Percentiles rank a stretch among this genome's conserved stretches.
These are phyloP conservation scores for Candida corydali DNA, from an alignment of 805 yeast genomes.

Conservation along the genomic window DNA sequence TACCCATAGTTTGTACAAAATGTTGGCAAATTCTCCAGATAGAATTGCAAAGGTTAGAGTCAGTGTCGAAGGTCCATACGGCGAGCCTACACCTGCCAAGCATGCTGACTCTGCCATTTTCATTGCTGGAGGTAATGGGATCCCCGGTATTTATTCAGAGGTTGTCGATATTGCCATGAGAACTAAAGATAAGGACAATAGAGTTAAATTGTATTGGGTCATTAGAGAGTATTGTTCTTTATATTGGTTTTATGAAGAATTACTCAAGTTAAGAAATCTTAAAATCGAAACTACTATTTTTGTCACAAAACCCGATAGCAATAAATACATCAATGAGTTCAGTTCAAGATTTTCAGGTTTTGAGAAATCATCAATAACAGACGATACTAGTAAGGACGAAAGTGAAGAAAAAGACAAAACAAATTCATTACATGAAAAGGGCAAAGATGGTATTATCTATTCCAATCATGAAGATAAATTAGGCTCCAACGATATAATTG, in stretches of 20 bases:
- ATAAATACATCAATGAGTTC: background rate
- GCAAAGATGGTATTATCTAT: background rate
- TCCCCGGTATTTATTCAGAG: conserved; percentile 52
- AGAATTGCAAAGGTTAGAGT: conserved; percentile 24
- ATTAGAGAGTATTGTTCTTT: conserved; percentile 50
- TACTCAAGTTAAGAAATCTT: conserved; percentile 18
- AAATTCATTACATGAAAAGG: conserved; percentile 1
- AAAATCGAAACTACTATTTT: conserved; percentile 25
- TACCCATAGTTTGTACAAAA: conserved; percentile 27
- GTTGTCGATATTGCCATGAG: conserved; percentile 24
- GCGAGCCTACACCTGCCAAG: conserved; percentile 46
- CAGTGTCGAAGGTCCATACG: conserved; percentile 67
- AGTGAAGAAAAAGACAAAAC: background rate
- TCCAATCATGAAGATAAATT: background rate
- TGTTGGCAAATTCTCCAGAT: conserved; percentile 24
- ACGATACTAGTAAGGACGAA: background rate
- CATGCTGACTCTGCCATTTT: conserved; percentile 52
- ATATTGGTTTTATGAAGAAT: conserved; percentile 44
- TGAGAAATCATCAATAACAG: background rate
- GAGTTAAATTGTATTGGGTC: conserved; percentile 56
- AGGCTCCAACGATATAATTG: conserved; percentile 1
- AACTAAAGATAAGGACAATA: conserved; percentile 6
- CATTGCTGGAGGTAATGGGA: conserved; percentile 73
- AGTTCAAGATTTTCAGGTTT: conserved; percentile 1
- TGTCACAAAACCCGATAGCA: conserved; percentile 24